These are phyloP conservation scores for Solanum bulbocastanum DNA, from an alignment of 257 asterid species.

Conservation along the genomic window DNA sequence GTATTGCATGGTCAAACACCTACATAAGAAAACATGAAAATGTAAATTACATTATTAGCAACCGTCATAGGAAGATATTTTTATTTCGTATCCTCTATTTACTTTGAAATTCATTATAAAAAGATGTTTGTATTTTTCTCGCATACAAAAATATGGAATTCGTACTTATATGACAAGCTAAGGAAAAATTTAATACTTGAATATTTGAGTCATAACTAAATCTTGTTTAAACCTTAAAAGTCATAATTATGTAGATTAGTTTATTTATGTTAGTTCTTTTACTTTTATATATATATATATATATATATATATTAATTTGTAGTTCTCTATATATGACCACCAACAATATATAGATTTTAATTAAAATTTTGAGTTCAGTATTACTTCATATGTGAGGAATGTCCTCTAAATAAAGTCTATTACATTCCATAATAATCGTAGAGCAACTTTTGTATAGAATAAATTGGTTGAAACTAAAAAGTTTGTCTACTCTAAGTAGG, in stretches of 20 bases:
- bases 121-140: neutral
- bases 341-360: too few relatives aligned
- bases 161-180: neutral
- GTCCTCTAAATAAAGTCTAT: neutral
- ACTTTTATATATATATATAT: too few relatives aligned
- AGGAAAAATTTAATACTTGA: neutral
- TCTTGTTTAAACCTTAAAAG: neutral
- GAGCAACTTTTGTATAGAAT: neutral
- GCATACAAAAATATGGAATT: neutral
- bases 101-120: neutral
- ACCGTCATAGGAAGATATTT: neutral
- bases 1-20: too few relatives aligned
- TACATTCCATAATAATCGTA: fast-evolving
- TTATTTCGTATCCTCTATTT: too few relatives aligned
- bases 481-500: fast-evolving
- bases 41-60: neutral
- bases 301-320: too few relatives aligned
- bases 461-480: neutral
- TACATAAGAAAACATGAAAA: neutral
- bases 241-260: neutral
- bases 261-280: neutral
- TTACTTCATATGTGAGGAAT: fast-evolving
- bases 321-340: neutral
- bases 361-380: too few relatives aligned
- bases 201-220: neutral